Percentiles rank a stretch among this genome's conserved stretches.
Evolutionary conservation across 1,284 basidiomycete species (phyloP).

Genomic region (Anthracocystis walkeri): DNA sequence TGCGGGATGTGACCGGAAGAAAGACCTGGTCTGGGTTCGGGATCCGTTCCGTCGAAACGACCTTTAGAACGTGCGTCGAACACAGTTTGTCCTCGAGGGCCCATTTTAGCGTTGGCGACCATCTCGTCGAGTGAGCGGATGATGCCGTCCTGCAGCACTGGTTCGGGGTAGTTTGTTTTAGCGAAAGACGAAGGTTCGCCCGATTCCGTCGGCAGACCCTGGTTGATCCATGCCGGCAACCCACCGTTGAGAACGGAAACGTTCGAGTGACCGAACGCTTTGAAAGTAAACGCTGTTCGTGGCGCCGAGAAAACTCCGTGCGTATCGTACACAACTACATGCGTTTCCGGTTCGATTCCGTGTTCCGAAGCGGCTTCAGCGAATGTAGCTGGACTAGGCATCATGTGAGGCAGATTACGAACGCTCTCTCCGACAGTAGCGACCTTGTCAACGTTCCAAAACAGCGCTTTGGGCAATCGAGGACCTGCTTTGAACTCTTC

Average conservation of each 20-base stretch:
- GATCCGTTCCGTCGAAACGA: slow-evolving; percentile 80
- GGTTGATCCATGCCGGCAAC: slow-evolving; percentile 62
- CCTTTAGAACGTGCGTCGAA: slow-evolving; percentile 86
- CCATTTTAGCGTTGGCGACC: slow-evolving; percentile 77
- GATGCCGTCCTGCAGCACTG: slow-evolving; percentile 73
- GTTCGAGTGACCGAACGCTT: slow-evolving; percentile 61
- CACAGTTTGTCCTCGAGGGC: slow-evolving; percentile 77
- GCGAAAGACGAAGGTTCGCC: slow-evolving; percentile 27
- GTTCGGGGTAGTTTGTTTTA: slow-evolving; percentile 71
- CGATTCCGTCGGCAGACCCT: slow-evolving; percentile 47
- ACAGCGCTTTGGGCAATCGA: slow-evolving; percentile 80
- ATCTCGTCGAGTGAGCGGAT: slow-evolving; percentile 85
- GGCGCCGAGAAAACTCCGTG: slow-evolving; percentile 56
- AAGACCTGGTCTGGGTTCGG: slow-evolving; percentile 89
- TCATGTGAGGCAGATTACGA: slow-evolving; percentile 84
- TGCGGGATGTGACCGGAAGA: slow-evolving; percentile 93
- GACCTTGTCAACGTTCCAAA: slow-evolving; percentile 83
- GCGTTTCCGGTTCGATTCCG: slow-evolving; percentile 80
- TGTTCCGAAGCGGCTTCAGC: slow-evolving; percentile 81
- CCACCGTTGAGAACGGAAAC: slow-evolving; percentile 67
- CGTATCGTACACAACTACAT: slow-evolving; percentile 85
- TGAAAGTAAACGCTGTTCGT: slow-evolving; percentile 61
- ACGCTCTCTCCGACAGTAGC: slow-evolving; percentile 66
- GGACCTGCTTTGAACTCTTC: slow-evolving; percentile 76
- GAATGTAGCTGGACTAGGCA: slow-evolving; percentile 82